These are phyloP conservation scores for Fusarium sp. DNA, from an alignment of 2,329 filamentous ascomycete species.

Conservation along the genomic window DNA sequence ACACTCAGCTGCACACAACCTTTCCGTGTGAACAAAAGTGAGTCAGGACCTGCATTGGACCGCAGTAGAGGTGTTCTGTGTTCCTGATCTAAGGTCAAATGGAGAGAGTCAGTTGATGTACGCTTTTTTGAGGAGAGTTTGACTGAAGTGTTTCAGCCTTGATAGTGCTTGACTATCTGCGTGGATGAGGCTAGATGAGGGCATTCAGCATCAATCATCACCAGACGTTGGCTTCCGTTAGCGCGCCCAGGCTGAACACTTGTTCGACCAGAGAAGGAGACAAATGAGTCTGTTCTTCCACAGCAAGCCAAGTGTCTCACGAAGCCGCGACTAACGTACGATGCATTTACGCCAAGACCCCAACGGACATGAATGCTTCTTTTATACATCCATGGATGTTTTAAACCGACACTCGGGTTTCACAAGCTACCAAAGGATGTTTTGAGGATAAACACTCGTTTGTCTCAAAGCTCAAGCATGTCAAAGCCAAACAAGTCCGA, in stretches of 20 bases:
- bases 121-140: constrained; percentile 3
- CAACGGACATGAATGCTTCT: constrained; percentile 3
- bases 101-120: background rate
- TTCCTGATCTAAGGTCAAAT: background rate
- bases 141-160: constrained; percentile 23
- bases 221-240: constrained; percentile 8
- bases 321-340: background rate
- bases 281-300: constrained; percentile 14
- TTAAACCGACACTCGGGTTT: constrained; percentile 24
- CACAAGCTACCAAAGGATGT: constrained; percentile 3
- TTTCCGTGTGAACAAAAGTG: constrained; percentile 7
- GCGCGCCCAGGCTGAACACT: constrained; percentile 1
- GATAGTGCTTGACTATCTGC: constrained; percentile 9
- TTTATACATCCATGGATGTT: constrained; percentile 11
- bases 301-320: constrained; percentile 3
- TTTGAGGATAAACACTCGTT: constrained; percentile 25
- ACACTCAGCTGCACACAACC: constrained; percentile 34
- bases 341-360: background rate
- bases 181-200: constrained; percentile 2
- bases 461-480: constrained; percentile 14
- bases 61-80: constrained; percentile 2
- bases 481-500: constrained; percentile 9
- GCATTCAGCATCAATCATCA: constrained; percentile 4
- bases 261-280: constrained; percentile 25
- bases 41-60: constrained; percentile 23